Conservation (phyloP, 129 eudicot species). For the Saposhnikovia divaricata region DNA sequence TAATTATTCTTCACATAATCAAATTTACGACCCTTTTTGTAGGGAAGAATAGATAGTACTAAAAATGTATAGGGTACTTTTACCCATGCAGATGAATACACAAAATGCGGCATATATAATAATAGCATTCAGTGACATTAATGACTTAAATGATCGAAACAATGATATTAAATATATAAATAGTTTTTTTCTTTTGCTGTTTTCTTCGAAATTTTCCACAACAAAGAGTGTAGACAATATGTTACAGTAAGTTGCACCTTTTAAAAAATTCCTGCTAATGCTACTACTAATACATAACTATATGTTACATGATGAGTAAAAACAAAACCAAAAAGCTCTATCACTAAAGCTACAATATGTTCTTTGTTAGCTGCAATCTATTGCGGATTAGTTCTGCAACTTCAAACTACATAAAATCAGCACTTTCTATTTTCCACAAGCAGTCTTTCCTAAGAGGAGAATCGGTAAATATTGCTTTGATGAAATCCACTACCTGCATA, state of each 20-base stretch:
- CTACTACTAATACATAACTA: neutral
- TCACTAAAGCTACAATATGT: constrained; percentile 9
- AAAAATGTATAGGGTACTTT: neutral
- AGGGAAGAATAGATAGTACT: neutral
- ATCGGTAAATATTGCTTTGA: constrained; percentile 82
- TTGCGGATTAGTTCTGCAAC: neutral
- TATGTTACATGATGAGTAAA: constrained; percentile 4
- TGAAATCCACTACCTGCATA: constrained; percentile 70
- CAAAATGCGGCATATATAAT: too few species aligned
- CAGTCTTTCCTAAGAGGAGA: constrained; percentile 82
- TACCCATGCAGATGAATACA: neutral
- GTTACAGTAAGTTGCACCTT: neutral
- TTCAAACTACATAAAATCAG: constrained; percentile 13
- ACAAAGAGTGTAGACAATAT: neutral
- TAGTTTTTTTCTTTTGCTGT: too few species aligned
- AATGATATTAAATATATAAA: too few species aligned
- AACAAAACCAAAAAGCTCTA: neutral
- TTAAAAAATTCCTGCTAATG: neutral
- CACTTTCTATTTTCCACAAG: constrained; percentile 53
- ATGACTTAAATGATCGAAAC: neutral
- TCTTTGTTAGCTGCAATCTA: constrained; percentile 5
- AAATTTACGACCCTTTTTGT: neutral
- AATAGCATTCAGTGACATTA: neutral
- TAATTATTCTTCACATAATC: neutral
- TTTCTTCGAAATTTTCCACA: neutral